Evolutionary conservation across 2,329 filamentous ascomycete genomes (phyloP), one percentile per base, ranked within the genome.

Genomic region (Verticillium tricorpus): DNA sequence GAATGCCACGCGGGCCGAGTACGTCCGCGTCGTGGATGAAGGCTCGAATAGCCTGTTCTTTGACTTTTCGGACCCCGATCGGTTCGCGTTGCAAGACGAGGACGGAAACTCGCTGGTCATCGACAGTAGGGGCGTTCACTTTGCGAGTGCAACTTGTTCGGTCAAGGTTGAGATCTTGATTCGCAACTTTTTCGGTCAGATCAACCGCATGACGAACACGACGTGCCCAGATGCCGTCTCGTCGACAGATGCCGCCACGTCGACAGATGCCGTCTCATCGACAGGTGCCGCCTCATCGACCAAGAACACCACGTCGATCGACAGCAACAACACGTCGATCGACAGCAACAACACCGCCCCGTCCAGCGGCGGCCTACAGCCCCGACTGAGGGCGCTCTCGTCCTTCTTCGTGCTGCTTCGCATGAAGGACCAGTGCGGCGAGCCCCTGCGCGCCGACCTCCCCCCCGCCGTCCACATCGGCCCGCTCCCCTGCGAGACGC

Each of bases 361-460:
- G 3, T 50, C 19, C n/a, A 50, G 19, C n/a, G n/a, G 19, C 19
- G 19, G 19, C 19, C n/a, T 50, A 0, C n/a, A 50, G 45, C 45
- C 45, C n/a, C 45, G 45, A 1, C 22, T 50, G 45, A 50, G 25
- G 45, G 45, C 45, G 5, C 45, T 50, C 7, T n/a, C 50, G 57
- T 45, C 37, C 25, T 78, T 78, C 56, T 63, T 59, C 1, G 74
- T 77, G 52, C 61, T 67, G 0, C 64, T 78, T 9, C 68, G 70
- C 50, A 67, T 78, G 5, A 64, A 60, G 5, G 75, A 78, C 31
- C 76, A 78, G 58, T 78, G 76, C 56, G 70, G 69, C 5, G 66
- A 69, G 4, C 65, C 69, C 0, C 66, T 75, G n/a, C 65, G 66
- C 2, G 35, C 63, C 64, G 9, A 64, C 74, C 17, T 66, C 68